Conservation (phyloP, 148 eudicot genomes). For the Simmondsia chinensis region DNA sequence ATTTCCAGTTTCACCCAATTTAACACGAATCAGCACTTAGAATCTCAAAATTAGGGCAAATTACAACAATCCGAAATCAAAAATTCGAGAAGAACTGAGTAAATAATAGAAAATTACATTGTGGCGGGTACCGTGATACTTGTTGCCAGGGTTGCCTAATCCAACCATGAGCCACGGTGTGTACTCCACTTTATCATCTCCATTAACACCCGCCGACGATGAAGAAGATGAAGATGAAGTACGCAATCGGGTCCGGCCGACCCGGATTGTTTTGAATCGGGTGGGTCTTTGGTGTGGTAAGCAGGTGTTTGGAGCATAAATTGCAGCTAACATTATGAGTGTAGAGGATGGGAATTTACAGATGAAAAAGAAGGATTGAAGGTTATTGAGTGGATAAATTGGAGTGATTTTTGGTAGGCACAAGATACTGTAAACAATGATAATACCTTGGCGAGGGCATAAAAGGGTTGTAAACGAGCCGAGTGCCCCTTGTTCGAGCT, state of each 20-base stretch:
- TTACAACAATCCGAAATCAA: background rate
- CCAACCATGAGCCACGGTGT: slow-evolving; percentile 97
- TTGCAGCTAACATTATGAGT: slow-evolving; percentile 47
- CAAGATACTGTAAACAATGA: too few relatives aligned
- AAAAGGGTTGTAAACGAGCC: too few relatives aligned
- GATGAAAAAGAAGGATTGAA: too few relatives aligned
- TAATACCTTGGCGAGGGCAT: too few relatives aligned
- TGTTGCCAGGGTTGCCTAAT: slow-evolving; percentile 87
- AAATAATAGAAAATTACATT: slow-evolving; percentile 37
- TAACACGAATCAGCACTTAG: too few relatives aligned
- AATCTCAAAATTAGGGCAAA: background rate
- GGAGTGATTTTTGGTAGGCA: too few relatives aligned
- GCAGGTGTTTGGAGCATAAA: slow-evolving; percentile 29
- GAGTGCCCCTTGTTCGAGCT: too few relatives aligned
- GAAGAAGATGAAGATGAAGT: slow-evolving; percentile 45
- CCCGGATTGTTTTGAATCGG: slow-evolving; percentile 14
- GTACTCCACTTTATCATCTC: slow-evolving; percentile 46
- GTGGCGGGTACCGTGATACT: slow-evolving; percentile 87
- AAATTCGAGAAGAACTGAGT: background rate
- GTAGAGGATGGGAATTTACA: background rate
- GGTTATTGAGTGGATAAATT: too few relatives aligned
- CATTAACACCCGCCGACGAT: slow-evolving; percentile 25
- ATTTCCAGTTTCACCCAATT: too few relatives aligned
- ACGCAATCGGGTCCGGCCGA: slow-evolving; percentile 19
- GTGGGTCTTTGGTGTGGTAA: slow-evolving; percentile 31